A percentile compares a stretch with the other conserved stretches of the same genome.
These are phyloP conservation scores for Quercus mongolica DNA, from an alignment of 306 rosid species.

Conservation along the genomic window DNA sequence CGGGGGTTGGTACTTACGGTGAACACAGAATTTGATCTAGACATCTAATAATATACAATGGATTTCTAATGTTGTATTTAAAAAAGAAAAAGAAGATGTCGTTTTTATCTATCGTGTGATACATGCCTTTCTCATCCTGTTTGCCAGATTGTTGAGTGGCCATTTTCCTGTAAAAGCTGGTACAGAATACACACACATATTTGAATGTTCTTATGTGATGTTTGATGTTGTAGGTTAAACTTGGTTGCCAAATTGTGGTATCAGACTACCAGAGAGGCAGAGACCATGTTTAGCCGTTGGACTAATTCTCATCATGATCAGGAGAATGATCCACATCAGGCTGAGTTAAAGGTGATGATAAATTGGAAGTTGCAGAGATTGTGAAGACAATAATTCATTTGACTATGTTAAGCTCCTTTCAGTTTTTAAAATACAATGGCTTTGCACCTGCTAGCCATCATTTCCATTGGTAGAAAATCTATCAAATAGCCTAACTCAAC, in stretches of 20 bases:
- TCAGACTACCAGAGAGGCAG: neutral
- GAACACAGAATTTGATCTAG: neutral
- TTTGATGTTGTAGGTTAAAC: constrained; percentile 2
- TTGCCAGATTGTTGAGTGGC: neutral
- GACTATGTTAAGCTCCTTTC: neutral
- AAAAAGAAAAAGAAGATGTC: neutral
- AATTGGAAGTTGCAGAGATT: neutral
- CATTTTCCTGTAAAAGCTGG: neutral
- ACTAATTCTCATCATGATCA: constrained; percentile 28
- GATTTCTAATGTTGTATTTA: neutral
- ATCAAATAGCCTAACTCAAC: too few species aligned
- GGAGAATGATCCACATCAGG: constrained; percentile 27
- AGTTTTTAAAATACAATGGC: neutral
- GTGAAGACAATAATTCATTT: neutral
- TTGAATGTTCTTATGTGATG: neutral
- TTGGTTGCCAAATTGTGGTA: neutral
- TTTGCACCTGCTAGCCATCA: too few species aligned
- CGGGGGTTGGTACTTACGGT: neutral
- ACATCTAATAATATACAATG: neutral
- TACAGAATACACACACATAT: neutral
- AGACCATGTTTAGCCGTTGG: constrained; percentile 35
- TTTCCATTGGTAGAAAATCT: too few species aligned
- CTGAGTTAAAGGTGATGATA: constrained; percentile 28
- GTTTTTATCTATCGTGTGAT: neutral
- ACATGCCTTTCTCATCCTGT: neutral